Base-by-base conservation (phyloP, 1,139 yeast genomes). In the Yamadazyma blattariae region DNA sequence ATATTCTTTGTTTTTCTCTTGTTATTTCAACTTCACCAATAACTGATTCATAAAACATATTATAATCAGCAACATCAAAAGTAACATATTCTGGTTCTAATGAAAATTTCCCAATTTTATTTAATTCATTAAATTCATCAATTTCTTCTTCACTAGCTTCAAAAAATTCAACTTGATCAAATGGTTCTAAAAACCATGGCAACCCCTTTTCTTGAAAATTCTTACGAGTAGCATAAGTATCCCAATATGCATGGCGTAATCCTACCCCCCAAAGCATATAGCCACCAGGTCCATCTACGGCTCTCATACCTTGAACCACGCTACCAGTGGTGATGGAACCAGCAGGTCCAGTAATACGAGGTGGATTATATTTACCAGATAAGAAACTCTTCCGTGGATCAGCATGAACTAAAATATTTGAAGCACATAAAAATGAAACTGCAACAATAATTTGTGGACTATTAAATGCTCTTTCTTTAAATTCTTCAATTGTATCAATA, bases 131-230 rank as follows among this genome's bases (percentile, higher is more conserved):
- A 50, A 73, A 68, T 40, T 50, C 57, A 45, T 86, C 92, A 16
- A 87, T 66, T 52, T 83, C 90, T 23, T 69, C 79, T 56, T 87
- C 96, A 17, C 78, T 84, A 2, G 27, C 39, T 18, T 36, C 39
- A 29, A 29, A 36, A 19, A 36, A 33, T 25, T 36, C 92, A 45
- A 87, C 79, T 63, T 85, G 92, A 56, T 87, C 96, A 51, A 87
- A 87, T 46, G 90, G 90, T 11, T 79, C 64, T 49, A 87, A 67
- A 48, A 87, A 64, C 96, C 96, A 87, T 35, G 95, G 96, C 38
- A 79, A 66, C 38, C 73, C 75, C 35, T 57, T 61, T 27, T 52
- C 51, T 25, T 25, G 28, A 25, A 36, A 34, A 19, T 36, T 34
- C 13, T 16, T 16, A 23, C 39, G 22, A 32, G 33, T 33, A n/a